These are phyloP conservation scores for Metschnikowia lachancei DNA, from an alignment of 805 yeast species.

Conservation along the genomic window DNA sequence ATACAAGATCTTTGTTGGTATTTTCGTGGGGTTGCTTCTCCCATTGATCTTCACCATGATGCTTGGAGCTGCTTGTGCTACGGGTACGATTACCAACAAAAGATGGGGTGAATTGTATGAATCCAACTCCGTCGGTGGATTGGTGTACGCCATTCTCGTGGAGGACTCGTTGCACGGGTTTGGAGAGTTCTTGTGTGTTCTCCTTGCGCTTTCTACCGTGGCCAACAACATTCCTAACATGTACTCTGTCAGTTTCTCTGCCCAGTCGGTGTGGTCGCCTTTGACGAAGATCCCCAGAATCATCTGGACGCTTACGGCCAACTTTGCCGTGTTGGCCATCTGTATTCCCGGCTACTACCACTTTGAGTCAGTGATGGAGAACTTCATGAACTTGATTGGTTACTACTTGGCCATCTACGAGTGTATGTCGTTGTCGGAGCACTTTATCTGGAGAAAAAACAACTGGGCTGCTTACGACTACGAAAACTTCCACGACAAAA, in stretches of 20 bases:
- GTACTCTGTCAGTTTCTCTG: constrained; percentile 85
- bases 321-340: constrained; percentile 75
- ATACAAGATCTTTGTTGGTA: constrained; percentile 58
- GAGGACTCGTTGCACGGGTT: constrained; percentile 80
- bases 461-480: constrained; percentile 59
- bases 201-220: constrained; percentile 81
- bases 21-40: constrained; percentile 58
- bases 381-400: constrained; percentile 89
- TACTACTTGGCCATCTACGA: constrained; percentile 88
- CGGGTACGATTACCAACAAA: constrained; percentile 51
- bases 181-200: constrained; percentile 85
- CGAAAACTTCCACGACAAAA: constrained; percentile 55
- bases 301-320: constrained; percentile 75
- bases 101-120: constrained; percentile 51
- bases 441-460: constrained; percentile 71
- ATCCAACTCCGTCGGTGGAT: constrained; percentile 69
- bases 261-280: constrained; percentile 79
- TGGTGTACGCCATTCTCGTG: constrained; percentile 74
- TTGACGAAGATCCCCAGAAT: constrained; percentile 77
- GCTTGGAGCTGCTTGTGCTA: constrained; percentile 83
- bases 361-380: constrained; percentile 68
- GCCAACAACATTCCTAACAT: constrained; percentile 92
- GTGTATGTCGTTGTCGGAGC: constrained; percentile 75
- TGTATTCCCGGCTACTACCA: constrained; percentile 84
- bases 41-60: constrained; percentile 73